A percentile compares a stretch with the other conserved stretches of the same genome.
phyloP scores from a whole-genome alignment of 805 yeast genomes.

The Tetrapisispora fleetii region DNA sequence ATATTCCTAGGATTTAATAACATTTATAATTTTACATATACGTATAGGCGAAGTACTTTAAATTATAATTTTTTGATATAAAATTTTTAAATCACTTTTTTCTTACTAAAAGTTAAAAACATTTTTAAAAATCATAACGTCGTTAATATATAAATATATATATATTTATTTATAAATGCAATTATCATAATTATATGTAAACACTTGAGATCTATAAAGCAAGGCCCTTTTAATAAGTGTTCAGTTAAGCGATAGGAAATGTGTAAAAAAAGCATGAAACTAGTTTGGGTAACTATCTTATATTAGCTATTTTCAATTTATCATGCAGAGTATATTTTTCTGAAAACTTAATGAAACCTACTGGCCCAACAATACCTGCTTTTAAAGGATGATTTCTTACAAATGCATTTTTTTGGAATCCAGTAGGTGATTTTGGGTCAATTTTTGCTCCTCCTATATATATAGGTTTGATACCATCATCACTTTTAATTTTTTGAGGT shows the following conservation, averaged over 20 bases:
- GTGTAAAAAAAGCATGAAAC: too few species aligned
- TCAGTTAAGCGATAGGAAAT: too few species aligned
- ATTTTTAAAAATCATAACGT: background rate
- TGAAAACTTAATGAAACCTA: conserved; percentile 13
- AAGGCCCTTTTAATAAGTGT: too few species aligned
- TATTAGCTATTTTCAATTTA: background rate
- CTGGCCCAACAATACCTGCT: conserved; percentile 24
- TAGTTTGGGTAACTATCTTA: background rate
- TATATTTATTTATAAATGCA: background rate
- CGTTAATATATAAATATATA: background rate
- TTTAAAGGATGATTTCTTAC: conserved; percentile 21
- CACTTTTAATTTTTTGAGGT: conserved; percentile 15
- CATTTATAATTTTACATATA: background rate
- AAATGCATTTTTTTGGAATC: background rate
- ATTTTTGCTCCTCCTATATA: background rate
- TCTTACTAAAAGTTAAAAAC: too few species aligned
- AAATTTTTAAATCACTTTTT: too few species aligned
- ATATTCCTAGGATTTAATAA: background rate
- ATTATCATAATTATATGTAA: background rate
- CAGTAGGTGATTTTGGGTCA: background rate
- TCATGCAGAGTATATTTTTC: background rate
- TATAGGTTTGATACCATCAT: conserved; percentile 22
- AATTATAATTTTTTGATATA: background rate
- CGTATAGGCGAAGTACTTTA: conserved; percentile 1
- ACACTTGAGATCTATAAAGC: too few species aligned